Conservation (phyloP, 139 green algal species). For the Micractinium sp. region DNA sequence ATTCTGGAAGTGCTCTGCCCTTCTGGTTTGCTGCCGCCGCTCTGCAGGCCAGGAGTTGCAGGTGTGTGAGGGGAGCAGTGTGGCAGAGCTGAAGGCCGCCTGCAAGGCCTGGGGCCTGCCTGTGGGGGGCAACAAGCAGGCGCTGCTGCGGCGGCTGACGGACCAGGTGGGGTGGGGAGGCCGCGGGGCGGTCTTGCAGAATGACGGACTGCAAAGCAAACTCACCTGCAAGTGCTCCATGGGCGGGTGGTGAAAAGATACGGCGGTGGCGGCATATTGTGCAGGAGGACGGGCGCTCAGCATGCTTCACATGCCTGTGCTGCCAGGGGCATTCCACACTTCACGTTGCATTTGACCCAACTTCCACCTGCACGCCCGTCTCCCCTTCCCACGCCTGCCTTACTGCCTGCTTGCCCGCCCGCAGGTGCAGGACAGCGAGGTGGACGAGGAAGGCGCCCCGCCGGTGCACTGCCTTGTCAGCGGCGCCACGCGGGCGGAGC, state of each 20-base stretch:
- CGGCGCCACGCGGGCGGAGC: background rate
- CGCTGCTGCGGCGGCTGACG: background rate
- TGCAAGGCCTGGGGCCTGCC: slow-evolving; percentile 1
- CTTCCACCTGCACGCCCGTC: background rate
- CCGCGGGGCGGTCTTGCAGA: background rate
- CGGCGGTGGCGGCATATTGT: no score
- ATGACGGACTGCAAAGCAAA: no score
- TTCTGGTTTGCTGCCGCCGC: background rate
- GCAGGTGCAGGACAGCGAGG: slow-evolving; percentile 10
- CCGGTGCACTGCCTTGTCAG: background rate
- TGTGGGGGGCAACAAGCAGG: background rate
- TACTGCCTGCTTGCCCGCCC: background rate
- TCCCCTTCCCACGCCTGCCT: background rate
- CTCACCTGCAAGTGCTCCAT: no score
- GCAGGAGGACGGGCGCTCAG: no score
- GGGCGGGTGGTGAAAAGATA: no score
- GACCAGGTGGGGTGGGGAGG: background rate
- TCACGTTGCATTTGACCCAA: no score
- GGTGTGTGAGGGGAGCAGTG: background rate
- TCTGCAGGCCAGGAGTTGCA: background rate
- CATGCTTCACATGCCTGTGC: no score
- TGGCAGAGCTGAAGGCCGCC: background rate
- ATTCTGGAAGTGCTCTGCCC: background rate
- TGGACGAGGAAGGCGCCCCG: background rate
- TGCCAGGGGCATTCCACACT: no score